These are phyloP conservation scores for Calonectria fujianensis DNA, from an alignment of 2,329 filamentous ascomycete species.

Conservation along the genomic window DNA sequence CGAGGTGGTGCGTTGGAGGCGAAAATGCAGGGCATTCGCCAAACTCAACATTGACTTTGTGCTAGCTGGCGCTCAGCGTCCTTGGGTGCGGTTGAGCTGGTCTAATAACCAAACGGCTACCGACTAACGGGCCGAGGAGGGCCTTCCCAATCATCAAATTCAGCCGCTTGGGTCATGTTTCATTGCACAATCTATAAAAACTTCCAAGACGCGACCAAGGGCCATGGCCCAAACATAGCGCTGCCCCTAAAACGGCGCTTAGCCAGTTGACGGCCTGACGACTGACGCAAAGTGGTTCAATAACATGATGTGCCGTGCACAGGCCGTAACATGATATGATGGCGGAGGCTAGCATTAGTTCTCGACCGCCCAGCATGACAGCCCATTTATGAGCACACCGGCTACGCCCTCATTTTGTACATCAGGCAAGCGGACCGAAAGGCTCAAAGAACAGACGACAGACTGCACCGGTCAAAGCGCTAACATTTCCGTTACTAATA, in stretches of 20 bases:
- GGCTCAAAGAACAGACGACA: too few species aligned
- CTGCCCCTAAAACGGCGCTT: not conserved
- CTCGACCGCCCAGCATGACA: not conserved
- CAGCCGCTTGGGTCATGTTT: not conserved
- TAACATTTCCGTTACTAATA: not conserved
- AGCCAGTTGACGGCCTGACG: not conserved
- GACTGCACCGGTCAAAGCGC: not conserved
- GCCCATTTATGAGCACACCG: not conserved
- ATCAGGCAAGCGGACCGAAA: slow-evolving; percentile 5
- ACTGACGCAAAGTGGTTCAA: not conserved
- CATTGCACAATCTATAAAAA: not conserved
- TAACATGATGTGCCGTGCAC: not conserved
- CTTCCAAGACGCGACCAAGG: not conserved
- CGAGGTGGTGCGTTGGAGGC: too few species aligned
- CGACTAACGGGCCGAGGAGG: not conserved
- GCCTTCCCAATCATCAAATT: not conserved
- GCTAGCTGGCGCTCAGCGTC: not conserved
- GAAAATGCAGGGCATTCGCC: not conserved
- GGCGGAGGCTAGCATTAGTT: not conserved
- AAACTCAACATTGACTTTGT: not conserved
- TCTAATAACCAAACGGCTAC: not conserved
- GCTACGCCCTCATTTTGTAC: not conserved
- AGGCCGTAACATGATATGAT: slow-evolving; percentile 16
- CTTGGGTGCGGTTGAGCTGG: not conserved
- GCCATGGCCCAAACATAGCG: not conserved